Evolutionary conservation across 176 grass and related monocot genomes (phyloP), one percentile per base, ranked within the genome.

Genomic region (Oryza punctata): DNA sequence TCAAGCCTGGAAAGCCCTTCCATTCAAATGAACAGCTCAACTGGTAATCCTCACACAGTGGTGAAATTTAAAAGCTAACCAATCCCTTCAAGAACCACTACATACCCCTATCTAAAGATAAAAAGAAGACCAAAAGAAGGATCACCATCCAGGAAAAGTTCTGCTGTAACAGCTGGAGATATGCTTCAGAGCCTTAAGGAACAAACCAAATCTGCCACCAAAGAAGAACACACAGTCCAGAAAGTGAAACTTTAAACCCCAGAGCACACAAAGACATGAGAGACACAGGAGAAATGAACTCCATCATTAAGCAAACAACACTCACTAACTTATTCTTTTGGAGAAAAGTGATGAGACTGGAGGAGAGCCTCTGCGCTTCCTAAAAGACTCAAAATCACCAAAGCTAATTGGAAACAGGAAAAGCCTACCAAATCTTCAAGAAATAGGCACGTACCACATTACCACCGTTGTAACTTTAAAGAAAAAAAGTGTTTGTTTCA

Each of bases 241-340:
- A 91, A 92, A 92, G 87, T 76, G 66, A 68, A 80, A 78, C 92
- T 94, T 94, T 92, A 81, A 94, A 84, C 76, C 75, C 84, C 84
- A 85, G 73, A 82, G 85, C 75, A 85, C 70, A 80, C 85, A 90
- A 91, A 94, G 92, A 81, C 16, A 69, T 63, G 47, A 66, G 63
- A 79, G 41, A 78, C 12, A 76, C 81, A 70, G 79, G 70, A 73
- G 76, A 78, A 87, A 78, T 85, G 78, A 84, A 81, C 71, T 66
- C 81, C 85, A 87, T 89, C 81, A 91, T 84, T 87, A 87, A 87
- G 79, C 69, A 84, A 72, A 79, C 65, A 82, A 0, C 65, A 84
- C 28, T 70, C 79, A 54, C 54, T 77, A 85, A 71, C 73, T 66
- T 66, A n/a, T 69, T 75, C 69, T 80, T 88, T 83, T 77, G 70